Evolutionary conservation across 371 early-diverging fungal genomes (phyloP).

Genomic region (Saksenaea oblongispora): DNA sequence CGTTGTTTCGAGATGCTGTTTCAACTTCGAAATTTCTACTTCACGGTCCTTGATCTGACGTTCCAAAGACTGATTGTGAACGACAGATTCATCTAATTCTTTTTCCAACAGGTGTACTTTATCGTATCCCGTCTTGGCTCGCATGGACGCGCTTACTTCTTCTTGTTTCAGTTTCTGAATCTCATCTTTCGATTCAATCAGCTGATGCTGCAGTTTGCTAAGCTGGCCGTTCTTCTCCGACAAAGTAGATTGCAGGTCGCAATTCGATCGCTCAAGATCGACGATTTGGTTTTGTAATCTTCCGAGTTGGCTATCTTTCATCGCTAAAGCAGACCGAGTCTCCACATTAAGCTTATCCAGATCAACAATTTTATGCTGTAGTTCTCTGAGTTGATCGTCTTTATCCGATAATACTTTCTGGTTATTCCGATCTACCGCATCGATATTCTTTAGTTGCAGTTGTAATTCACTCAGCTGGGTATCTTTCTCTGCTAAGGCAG

Average conservation of each 20-base stretch:
- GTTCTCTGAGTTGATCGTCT: not conserved
- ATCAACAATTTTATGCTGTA: not conserved
- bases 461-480: not conserved
- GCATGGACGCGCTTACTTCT: not conserved
- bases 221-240: not conserved
- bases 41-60: not conserved
- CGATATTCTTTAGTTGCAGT: not conserved
- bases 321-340: not conserved
- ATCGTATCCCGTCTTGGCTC: not conserved
- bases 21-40: not conserved
- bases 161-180: not conserved
- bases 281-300: not conserved
- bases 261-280: not conserved
- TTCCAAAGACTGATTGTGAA: slow-evolving; percentile 1
- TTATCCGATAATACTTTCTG: not conserved
- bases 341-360: not conserved
- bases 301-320: not conserved
- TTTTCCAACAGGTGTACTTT: not conserved
- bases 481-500: not conserved
- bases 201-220: not conserved
- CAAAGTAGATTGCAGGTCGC: not conserved
- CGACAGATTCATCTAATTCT: not conserved
- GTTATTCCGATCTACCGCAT: not conserved
- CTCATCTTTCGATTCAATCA: not conserved
- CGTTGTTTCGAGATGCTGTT: not conserved